phyloP scores from a whole-genome alignment of 345 rosid genomes.

The Linum lewisii region DNA sequence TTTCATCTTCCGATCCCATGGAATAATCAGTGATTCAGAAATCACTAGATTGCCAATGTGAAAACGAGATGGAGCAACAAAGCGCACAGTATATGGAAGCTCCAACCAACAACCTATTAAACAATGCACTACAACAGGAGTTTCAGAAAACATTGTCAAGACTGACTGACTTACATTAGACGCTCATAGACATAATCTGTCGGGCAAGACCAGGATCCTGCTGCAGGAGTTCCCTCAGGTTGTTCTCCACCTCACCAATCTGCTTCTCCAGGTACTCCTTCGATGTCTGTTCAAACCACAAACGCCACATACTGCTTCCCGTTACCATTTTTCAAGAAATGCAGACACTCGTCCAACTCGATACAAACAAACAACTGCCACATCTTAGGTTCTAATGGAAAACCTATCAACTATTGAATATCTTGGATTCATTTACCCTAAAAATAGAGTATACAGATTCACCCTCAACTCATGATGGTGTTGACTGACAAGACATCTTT shows the following conservation, averaged over 20 bases:
- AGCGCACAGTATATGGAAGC: too few species aligned
- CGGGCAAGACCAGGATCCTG: constrained; percentile 88
- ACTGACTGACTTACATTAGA: constrained; percentile 3
- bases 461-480: too few species aligned
- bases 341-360: background rate
- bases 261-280: constrained; percentile 93
- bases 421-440: too few species aligned
- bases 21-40: too few species aligned
- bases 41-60: too few species aligned
- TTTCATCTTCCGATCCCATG: too few species aligned
- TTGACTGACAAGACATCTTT: too few species aligned
- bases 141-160: too few species aligned
- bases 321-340: background rate
- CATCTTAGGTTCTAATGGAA: background rate
- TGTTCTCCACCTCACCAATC: constrained; percentile 70
- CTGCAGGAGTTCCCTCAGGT: constrained; percentile 79
- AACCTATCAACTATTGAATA: too few species aligned
- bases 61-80: too few species aligned
- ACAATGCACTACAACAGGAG: constrained; percentile 4
- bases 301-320: background rate
- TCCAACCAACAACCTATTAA: too few species aligned
- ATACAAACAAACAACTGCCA: background rate
- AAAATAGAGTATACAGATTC: too few species aligned
- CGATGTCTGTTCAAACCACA: constrained; percentile 43
- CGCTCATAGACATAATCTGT: constrained; percentile 79